Conservation (phyloP, 2,329 filamentous ascomycete species). For the Pseudogymnoascus sp. region DNA sequence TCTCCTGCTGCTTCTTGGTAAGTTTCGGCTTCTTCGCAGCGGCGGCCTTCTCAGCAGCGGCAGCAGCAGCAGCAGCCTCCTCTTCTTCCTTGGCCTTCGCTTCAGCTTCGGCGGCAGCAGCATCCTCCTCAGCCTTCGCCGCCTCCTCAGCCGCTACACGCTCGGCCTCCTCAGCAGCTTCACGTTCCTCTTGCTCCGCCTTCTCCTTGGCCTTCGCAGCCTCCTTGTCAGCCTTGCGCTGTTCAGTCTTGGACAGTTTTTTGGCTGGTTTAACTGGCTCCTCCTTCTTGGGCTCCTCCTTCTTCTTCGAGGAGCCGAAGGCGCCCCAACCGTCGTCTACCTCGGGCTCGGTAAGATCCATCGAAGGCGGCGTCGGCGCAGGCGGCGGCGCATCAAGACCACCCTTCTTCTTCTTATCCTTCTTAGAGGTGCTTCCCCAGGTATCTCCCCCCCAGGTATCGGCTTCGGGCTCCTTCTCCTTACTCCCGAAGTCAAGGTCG, state of each 20-base stretch:
- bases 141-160: conserved; percentile 9
- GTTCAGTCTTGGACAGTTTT: conserved; percentile 43
- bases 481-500: conserved; percentile 39
- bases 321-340: conserved; percentile 32
- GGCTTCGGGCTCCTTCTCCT: conserved; percentile 36
- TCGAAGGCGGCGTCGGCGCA: conserved; percentile 39
- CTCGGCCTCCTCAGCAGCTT: conserved; percentile 18
- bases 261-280: conserved; percentile 21
- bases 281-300: conserved; percentile 37
- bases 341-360: conserved; percentile 39
- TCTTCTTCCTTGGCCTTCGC: conserved; percentile 24
- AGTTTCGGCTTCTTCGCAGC: conserved; percentile 11
- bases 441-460: conserved; percentile 32
- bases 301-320: conserved; percentile 31
- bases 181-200: conserved; percentile 25
- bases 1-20: conserved; percentile 39
- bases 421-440: conserved; percentile 36
- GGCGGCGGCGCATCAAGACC: conserved; percentile 38
- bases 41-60: conserved; percentile 1
- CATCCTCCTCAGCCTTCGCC: conserved; percentile 23
- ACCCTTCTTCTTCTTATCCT: conserved; percentile 38
- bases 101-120: conserved; percentile 25
- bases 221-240: conserved; percentile 43
- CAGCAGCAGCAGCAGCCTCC: conserved; percentile 15
- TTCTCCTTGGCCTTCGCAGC: conserved; percentile 32